Percentiles rank a stretch among this genome's conserved stretches.
phyloP scores from a whole-genome alignment of 345 rosid genomes.

The Heritiera littoralis region DNA sequence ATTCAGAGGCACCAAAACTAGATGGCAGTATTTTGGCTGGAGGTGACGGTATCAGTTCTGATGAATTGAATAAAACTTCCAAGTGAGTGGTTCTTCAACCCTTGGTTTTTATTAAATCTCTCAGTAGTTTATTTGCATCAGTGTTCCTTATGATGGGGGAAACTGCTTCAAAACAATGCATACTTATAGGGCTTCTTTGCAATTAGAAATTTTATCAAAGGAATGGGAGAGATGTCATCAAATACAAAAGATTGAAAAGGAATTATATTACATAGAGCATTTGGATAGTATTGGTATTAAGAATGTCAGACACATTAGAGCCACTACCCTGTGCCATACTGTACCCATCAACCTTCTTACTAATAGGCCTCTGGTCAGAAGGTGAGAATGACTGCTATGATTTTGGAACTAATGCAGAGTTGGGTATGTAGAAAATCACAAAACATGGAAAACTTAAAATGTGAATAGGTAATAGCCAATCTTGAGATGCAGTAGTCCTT shows the following conservation, averaged over 20 bases:
- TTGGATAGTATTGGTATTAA: conserved; percentile 5
- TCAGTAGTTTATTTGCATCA: neutral
- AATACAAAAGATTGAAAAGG: conserved; percentile 1
- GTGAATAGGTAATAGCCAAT: neutral
- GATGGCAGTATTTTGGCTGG: conserved; percentile 15
- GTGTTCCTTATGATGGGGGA: neutral
- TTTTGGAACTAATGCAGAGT: neutral
- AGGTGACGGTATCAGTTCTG: conserved; percentile 19
- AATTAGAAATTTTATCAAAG: neutral
- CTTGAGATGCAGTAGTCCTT: neutral
- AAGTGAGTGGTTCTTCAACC: conserved; percentile 36
- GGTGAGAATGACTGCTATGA: neutral
- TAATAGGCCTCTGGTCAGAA: neutral
- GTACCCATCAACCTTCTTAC: neutral
- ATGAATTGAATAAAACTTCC: conserved; percentile 15
- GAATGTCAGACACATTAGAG: neutral
- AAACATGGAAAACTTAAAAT: neutral
- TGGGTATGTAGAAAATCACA: neutral
- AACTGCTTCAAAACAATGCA: neutral
- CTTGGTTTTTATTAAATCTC: conserved; percentile 2
- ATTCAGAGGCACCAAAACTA: conserved; percentile 14
- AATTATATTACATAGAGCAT: neutral
- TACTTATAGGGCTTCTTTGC: neutral
- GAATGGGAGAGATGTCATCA: neutral
- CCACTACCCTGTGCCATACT: neutral